These are phyloP conservation scores for Nephelium lappaceum DNA, from an alignment of 345 rosid genomes.

Conservation along the genomic window DNA sequence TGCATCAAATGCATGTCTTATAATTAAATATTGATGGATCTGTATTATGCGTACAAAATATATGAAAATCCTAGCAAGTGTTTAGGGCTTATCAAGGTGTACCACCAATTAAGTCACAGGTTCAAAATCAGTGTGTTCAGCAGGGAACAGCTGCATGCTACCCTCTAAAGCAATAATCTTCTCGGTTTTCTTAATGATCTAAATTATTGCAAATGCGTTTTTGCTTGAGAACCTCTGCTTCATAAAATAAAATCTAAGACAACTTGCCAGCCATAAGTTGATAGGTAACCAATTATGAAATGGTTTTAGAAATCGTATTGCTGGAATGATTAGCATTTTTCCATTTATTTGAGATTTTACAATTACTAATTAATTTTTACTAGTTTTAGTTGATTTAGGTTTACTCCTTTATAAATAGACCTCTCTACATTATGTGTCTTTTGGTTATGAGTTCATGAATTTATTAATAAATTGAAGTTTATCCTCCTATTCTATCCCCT, in stretches of 20 bases:
- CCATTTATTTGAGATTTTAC: neutral
- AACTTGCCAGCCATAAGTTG: neutral
- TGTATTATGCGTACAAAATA: neutral
- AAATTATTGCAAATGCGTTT: neutral
- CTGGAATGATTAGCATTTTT: neutral
- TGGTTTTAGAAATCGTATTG: neutral
- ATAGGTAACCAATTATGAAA: neutral
- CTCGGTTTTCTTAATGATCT: neutral
- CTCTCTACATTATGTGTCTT: neutral
- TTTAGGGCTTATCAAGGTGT: neutral
- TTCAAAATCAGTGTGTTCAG: neutral
- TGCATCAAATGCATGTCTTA: neutral
- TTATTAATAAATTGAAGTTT: no score
- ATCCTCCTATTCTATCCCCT: neutral
- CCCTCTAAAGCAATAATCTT: neutral
- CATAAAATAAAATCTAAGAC: neutral
- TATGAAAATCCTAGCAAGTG: neutral
- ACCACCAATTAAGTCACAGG: neutral
- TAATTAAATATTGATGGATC: neutral
- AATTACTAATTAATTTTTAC: no score
- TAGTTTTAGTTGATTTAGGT: neutral
- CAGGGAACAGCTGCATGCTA: neutral
- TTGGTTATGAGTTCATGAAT: neutral
- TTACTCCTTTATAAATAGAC: neutral
- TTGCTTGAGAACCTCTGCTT: neutral